Evolutionary conservation across 495 filamentous ascomycete species (phyloP), one percentile per base, ranked within the genome.

Genomic region (Trichoderma gamsii): DNA sequence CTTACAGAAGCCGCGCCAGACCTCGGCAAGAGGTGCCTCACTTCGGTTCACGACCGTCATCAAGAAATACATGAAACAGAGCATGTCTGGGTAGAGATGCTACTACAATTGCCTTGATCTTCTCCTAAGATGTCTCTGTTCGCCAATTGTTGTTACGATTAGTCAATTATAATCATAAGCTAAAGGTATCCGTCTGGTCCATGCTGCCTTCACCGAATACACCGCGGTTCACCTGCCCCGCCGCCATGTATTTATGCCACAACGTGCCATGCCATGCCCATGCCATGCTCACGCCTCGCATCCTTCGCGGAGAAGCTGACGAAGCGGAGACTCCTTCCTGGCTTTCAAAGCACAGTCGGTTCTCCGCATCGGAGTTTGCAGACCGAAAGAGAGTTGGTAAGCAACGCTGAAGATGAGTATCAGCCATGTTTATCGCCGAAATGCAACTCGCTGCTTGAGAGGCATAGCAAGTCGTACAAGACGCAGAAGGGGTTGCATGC

Each of bases 251-350:
- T 38, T 46, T 11, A 46, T 46, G 43, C 43, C 12, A 38, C 8
- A 38, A 7, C 43, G 12, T 46, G 43, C 43, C 12, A 46, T 46
- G 43, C 43, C 43, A 15, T 46, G 43, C 43, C 35, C 35, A 9
- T 38, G 35, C 35, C 8, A 38, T 38, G 35, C 35, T 5, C 35
- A 38, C 7, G 44, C 44, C n/a, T 49, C n/a, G 44, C 44, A 15
- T 49, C 44, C 13, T 49, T 7, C 51, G 51, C n/a, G 21, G 51
- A 56, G 51, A 56, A 56, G 51, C 51, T 56, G 51, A 56, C 51
- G 8, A 8, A 25, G 21, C n/a, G 21, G 15, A 16, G 51, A 21
- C 21, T 56, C 51, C 18, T 56, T 56, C 51, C 18, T 56, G 5
- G 23, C 23, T 56, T 25, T 56, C 51, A 25, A 56, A 38, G 35